Conservation (phyloP, 495 filamentous ascomycete genomes). For the Clohesyomyces aquaticus region DNA sequence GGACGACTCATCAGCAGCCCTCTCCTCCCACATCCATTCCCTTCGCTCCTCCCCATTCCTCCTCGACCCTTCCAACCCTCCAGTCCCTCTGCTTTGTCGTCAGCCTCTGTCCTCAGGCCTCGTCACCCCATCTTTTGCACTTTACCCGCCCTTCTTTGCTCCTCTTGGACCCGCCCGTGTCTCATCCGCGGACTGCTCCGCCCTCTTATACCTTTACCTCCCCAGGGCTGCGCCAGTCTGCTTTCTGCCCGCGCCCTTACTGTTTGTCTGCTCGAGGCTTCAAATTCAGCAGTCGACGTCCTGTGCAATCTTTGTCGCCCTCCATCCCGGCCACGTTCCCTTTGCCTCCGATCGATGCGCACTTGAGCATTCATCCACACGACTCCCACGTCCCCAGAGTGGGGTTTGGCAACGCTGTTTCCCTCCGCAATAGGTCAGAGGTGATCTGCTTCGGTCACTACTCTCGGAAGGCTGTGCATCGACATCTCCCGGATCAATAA, state of each 20-base stretch:
- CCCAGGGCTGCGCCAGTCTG: constrained; percentile 3
- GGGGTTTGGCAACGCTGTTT: constrained; percentile 8
- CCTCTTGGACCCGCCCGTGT: constrained; percentile 12
- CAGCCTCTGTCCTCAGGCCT: constrained; percentile 34
- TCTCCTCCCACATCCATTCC: constrained; percentile 12
- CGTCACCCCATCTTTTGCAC: constrained; percentile 27
- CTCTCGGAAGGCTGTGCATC: constrained; percentile 34
- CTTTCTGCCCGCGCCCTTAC: constrained; percentile 26
- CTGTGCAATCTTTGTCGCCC: neutral
- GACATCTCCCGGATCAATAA: constrained; percentile 26
- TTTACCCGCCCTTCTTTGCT: constrained; percentile 35
- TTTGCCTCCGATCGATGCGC: constrained; percentile 14
- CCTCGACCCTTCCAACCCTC: neutral
- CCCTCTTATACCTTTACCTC: constrained; percentile 36
- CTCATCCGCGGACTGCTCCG: constrained; percentile 20
- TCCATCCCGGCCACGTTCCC: neutral
- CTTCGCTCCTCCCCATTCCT: constrained; percentile 7
- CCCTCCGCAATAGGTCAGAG: constrained; percentile 19
- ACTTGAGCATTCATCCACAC: constrained; percentile 8
- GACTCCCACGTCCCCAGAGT: neutral
- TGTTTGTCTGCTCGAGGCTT: constrained; percentile 4
- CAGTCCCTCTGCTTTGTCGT: constrained; percentile 7
- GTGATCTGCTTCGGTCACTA: constrained; percentile 12
- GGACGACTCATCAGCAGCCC: constrained; percentile 19
- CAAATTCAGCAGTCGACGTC: neutral